Evolutionary conservation across 2,329 filamentous ascomycete species (phyloP), one percentile per base, ranked within the genome.

Genomic region (Coccinonectria pachysandricola): DNA sequence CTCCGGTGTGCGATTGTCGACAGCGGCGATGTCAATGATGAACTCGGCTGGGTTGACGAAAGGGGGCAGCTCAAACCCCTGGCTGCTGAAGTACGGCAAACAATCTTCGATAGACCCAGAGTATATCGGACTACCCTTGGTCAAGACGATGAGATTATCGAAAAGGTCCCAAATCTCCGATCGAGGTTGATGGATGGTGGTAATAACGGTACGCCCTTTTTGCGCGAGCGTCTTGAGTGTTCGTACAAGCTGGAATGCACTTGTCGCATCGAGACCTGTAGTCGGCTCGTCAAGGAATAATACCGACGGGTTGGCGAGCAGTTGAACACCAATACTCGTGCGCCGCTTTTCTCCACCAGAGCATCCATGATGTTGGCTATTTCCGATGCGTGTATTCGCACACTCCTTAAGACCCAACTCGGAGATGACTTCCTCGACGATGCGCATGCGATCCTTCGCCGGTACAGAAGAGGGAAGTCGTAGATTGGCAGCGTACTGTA

Each of bases 41-140:
- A 77, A 79, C 39, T 87, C 81, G 2, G 81, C 81, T 0, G 82
- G 81, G 40, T 87, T 87, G 23, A 83, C 78, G 40, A 84, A 85
- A 0, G 72, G 58, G 1, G 79, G 80, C 22, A 84, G 55, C 8
- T 67, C 56, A 36, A 77, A 68, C 0, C 75, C 79, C 8, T 68
- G 54, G 3, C 50, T 43, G 7, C 66, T 62, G 37, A 87, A 85
- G 61, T 82, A 79, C 0, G 67, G 54, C 4, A 82, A 48, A 24
- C 74, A 79, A 3, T 66, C 62, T 4, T 59, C 52, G 14, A 67
- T 63, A 1, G 60, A 54, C 0, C 80, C 81, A 12, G 75, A 76
- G 42, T 79, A 87, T 0, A 85, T 68, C 1, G 76, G 71, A 17
- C 66, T 69, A 0, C 81, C 81, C 39, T 64, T 68, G 2, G 78